Percentiles rank a stretch among this genome's conserved stretches.
Evolutionary conservation across 129 eudicot species (phyloP).

Genomic region (Centrapalus pauciflorus): DNA sequence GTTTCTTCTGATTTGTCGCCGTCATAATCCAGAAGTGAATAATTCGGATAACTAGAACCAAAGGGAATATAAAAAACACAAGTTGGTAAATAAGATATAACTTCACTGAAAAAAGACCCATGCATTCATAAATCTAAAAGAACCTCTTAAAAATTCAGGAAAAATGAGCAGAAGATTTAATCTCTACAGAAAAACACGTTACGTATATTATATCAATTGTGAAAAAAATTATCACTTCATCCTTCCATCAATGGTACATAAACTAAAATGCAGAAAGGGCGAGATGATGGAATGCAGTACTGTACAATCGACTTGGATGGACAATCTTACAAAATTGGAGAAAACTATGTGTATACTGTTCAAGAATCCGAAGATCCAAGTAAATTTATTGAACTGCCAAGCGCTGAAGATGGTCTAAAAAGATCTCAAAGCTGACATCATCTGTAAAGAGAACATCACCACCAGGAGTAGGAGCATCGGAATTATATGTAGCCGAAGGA

Average conservation of each 20-base stretch:
- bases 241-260: not conserved
- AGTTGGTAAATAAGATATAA: not conserved
- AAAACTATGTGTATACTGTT: slow-evolving; percentile 24
- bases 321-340: slow-evolving; percentile 51
- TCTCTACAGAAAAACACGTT: not conserved
- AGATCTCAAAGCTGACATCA: slow-evolving; percentile 95
- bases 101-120: no score
- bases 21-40: not conserved
- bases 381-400: slow-evolving; percentile 79
- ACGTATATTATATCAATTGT: not conserved
- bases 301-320: slow-evolving; percentile 34
- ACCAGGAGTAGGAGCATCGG: slow-evolving; percentile 67
- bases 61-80: not conserved
- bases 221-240: not conserved
- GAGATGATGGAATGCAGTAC: slow-evolving; percentile 33
- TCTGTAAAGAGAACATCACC: slow-evolving; percentile 93
- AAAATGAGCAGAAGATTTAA: not conserved
- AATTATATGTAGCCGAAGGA: slow-evolving; percentile 93
- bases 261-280: slow-evolving; percentile 12
- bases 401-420: slow-evolving; percentile 92
- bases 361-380: slow-evolving; percentile 22
- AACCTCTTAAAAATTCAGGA: not conserved
- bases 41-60: not conserved
- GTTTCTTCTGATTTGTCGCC: not conserved
- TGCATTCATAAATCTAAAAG: not conserved